These are phyloP conservation scores for Rhizoclosmatium globosum DNA, from an alignment of 192 early-diverging fungal genomes.

Conservation along the genomic window DNA sequence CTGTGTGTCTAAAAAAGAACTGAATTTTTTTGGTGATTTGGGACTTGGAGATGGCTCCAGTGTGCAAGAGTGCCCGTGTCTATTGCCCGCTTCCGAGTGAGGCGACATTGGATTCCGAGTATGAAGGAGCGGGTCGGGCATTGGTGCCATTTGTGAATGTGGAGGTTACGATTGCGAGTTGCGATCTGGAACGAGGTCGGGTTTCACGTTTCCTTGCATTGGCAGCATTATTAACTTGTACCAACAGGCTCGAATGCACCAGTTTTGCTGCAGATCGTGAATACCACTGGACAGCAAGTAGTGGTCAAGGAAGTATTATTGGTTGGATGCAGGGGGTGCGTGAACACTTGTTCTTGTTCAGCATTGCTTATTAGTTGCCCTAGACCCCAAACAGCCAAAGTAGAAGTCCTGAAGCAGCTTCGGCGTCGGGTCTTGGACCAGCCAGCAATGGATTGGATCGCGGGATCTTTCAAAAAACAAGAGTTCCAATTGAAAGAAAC, in stretches of 20 bases:
- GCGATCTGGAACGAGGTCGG: neutral
- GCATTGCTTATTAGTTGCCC: neutral
- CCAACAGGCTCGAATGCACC: no score
- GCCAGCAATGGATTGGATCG: conserved; percentile 1
- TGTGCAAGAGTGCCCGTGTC: no score
- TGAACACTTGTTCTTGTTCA: neutral
- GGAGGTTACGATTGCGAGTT: neutral
- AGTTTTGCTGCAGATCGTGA: neutral
- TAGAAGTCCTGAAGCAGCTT: neutral
- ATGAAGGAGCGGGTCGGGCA: no score
- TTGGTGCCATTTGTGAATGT: neutral
- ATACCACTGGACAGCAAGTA: neutral
- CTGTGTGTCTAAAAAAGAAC: no score
- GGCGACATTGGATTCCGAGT: no score
- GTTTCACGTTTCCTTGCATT: no score
- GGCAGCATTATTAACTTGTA: no score
- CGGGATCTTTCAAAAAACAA: conserved; percentile 1
- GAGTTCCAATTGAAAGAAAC: neutral
- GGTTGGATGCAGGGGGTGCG: neutral
- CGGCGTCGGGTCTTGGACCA: neutral
- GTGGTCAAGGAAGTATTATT: neutral
- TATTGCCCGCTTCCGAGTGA: no score
- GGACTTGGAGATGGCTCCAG: no score
- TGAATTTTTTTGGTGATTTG: no score
- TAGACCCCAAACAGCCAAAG: conserved; percentile 11